phyloP scores from a whole-genome alignment of 345 rosid genomes.

The Trapa incisa region DNA sequence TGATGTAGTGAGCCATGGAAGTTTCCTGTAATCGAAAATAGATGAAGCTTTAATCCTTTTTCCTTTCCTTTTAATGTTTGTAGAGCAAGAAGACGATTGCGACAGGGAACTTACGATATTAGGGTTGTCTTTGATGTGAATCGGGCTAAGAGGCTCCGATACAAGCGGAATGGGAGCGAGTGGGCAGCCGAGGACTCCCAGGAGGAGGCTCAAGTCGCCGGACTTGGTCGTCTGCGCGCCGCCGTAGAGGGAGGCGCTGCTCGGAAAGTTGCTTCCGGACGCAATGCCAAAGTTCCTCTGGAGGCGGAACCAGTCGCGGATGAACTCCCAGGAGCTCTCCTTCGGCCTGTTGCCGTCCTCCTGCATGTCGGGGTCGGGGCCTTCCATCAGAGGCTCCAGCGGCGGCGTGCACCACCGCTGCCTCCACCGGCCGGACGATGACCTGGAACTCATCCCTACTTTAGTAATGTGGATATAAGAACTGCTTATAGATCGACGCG shows the following conservation, averaged over 20 bases:
- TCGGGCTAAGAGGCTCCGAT: slow-evolving; percentile 10
- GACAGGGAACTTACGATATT: slow-evolving; percentile 32
- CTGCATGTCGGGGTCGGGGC: slow-evolving; percentile 87
- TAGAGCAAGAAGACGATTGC: not conserved
- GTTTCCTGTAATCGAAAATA: slow-evolving; percentile 31
- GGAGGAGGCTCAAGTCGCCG: slow-evolving; percentile 71
- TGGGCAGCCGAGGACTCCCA: slow-evolving; percentile 85
- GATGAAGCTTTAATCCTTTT: too few relatives aligned
- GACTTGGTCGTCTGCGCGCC: slow-evolving; percentile 28
- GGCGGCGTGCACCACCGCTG: slow-evolving; percentile 59
- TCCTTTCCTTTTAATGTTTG: too few relatives aligned
- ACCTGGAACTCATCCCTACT: not conserved
- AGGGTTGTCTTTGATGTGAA: slow-evolving; percentile 48
- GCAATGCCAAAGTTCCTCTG: slow-evolving; percentile 38
- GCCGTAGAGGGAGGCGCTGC: not conserved
- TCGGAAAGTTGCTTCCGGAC: slow-evolving; percentile 2
- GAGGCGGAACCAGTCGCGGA: slow-evolving; percentile 85
- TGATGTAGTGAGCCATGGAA: slow-evolving; percentile 67
- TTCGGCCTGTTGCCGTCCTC: slow-evolving; percentile 45
- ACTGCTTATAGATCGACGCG: not conserved
- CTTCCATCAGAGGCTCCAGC: slow-evolving; percentile 83
- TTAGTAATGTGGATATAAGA: not conserved
- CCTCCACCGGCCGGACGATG: slow-evolving; percentile 25
- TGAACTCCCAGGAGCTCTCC: slow-evolving; percentile 79
- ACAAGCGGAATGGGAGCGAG: slow-evolving; percentile 72